Percentiles rank a stretch among this genome's conserved stretches.
Conservation (phyloP, 495 filamentous ascomycete species). For the Neurospora sp. region DNA sequence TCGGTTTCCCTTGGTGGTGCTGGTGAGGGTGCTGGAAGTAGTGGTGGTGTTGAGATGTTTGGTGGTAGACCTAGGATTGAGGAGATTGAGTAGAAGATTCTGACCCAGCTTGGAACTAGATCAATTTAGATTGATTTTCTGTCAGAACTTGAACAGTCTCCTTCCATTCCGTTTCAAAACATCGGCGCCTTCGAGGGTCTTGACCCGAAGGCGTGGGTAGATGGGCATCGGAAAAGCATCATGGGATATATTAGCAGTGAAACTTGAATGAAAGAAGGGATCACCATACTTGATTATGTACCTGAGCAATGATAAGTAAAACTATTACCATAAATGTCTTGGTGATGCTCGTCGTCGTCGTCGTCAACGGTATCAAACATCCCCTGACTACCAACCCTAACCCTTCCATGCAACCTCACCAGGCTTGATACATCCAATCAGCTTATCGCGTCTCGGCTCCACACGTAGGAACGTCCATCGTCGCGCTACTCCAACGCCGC, state of each 20-base stretch:
- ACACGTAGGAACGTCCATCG: neutral
- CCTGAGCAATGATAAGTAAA: no score
- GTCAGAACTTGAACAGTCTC: neutral
- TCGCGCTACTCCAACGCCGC: neutral
- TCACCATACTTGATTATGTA: no score
- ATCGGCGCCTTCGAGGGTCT: neutral
- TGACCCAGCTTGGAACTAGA: neutral
- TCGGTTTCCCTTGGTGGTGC: slow-evolving; percentile 7
- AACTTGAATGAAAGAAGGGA: neutral
- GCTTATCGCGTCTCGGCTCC: neutral
- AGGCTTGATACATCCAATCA: neutral
- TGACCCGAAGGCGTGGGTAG: neutral
- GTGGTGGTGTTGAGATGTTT: neutral
- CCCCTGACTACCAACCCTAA: neutral
- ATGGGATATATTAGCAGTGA: fast-evolving
- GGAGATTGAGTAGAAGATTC: slow-evolving; percentile 29
- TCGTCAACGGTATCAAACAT: neutral
- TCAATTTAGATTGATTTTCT: neutral
- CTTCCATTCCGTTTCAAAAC: neutral
- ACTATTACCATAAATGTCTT: neutral
- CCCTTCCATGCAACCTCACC: neutral
- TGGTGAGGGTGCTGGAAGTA: neutral
- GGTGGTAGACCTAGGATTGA: slow-evolving; percentile 31
- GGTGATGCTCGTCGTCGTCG: neutral
- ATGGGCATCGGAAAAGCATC: neutral